Percentiles rank a stretch among this genome's conserved stretches.
phyloP scores from a whole-genome alignment of 306 rosid genomes.

The Quercus mongolica region DNA sequence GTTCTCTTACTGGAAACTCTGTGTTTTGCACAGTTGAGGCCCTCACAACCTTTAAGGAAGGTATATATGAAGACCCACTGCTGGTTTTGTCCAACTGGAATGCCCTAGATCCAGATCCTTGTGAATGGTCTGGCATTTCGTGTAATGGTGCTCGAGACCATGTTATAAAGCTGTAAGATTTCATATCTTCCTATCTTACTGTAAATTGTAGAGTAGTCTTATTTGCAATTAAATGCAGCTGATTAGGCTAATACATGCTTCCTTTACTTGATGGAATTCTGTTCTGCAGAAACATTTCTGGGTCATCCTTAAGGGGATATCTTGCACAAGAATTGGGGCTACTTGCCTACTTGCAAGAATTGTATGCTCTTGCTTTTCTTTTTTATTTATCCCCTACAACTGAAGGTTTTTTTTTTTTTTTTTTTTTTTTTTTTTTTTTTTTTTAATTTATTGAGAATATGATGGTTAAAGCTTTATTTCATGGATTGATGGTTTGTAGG shows the following conservation, averaged over 20 bases:
- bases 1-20: slow-evolving; percentile 21
- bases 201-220: neutral
- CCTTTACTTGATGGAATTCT: slow-evolving; percentile 20
- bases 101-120: slow-evolving; percentile 66
- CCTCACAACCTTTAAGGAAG: slow-evolving; percentile 65
- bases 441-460: slow-evolving; percentile 1
- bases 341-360: slow-evolving; percentile 68
- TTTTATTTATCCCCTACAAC: neutral
- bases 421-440: neutral
- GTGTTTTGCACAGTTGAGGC: slow-evolving; percentile 54
- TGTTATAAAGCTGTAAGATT: slow-evolving; percentile 74
- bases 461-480: slow-evolving; percentile 21
- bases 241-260: slow-evolving; percentile 16
- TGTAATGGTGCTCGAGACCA: slow-evolving; percentile 63
- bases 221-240: slow-evolving; percentile 18
- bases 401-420: neutral
- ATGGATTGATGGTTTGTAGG: slow-evolving; percentile 43
- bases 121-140: slow-evolving; percentile 72
- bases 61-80: slow-evolving; percentile 75
- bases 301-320: slow-evolving; percentile 69
- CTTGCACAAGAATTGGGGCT: slow-evolving; percentile 76
- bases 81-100: slow-evolving; percentile 72
- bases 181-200: slow-evolving; percentile 13
- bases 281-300: slow-evolving; percentile 72
- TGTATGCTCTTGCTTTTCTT: slow-evolving; percentile 48